Percentiles rank a stretch among this genome's conserved stretches.
phyloP scores from a whole-genome alignment of 202 grass and related monocot species.

The Carex arenaria region DNA sequence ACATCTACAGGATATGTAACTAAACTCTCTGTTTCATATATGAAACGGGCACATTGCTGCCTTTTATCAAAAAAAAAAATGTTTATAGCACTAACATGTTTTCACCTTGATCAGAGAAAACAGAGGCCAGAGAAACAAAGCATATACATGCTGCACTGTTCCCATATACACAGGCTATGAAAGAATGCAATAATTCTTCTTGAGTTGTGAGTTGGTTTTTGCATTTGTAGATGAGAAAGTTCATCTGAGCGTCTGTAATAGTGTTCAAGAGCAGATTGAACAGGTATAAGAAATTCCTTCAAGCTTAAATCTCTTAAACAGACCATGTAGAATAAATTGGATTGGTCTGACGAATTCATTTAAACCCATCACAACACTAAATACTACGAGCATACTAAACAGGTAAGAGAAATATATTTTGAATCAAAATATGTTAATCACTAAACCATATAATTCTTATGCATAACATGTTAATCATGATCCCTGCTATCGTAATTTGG shows the following conservation, averaged over 20 bases:
- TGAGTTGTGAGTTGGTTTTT: not conserved
- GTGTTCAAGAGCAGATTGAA: slow-evolving; percentile 85
- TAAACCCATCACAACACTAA: not conserved
- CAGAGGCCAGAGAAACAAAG: slow-evolving; percentile 75
- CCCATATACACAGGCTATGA: slow-evolving; percentile 91
- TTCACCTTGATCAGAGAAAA: slow-evolving; percentile 32
- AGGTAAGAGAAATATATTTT: too few species aligned
- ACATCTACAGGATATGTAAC: too few species aligned
- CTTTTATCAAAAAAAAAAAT: too few species aligned
- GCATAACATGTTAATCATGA: not conserved
- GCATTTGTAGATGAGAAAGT: slow-evolving; percentile 68
- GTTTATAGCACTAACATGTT: not conserved
- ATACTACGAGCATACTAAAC: not conserved
- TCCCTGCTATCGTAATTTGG: not conserved
- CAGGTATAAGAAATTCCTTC: not conserved
- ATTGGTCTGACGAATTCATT: not conserved
- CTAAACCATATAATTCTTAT: not conserved
- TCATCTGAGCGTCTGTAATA: slow-evolving; percentile 49
- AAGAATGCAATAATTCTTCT: slow-evolving; percentile 8
- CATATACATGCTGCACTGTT: slow-evolving; percentile 76
- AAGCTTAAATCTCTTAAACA: too few species aligned
- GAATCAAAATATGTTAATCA: too few species aligned
- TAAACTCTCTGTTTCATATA: too few species aligned
- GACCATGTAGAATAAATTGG: too few species aligned
- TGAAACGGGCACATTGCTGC: too few species aligned